These are phyloP conservation scores for Hypoxylon sp. DNA, from an alignment of 2,329 filamentous ascomycete species.

Conservation along the genomic window DNA sequence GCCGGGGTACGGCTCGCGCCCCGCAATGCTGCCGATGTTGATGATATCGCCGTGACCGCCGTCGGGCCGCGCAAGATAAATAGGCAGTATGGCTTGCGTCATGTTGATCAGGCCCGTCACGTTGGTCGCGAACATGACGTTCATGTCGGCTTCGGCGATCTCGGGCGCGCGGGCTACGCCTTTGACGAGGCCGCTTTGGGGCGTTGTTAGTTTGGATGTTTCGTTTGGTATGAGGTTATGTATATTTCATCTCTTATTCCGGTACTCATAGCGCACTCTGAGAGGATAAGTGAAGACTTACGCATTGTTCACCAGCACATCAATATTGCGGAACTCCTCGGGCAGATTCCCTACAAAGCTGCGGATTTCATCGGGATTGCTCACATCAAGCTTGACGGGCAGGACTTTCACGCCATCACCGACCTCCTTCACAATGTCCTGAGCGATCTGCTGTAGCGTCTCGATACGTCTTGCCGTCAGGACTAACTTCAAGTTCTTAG, in stretches of 20 bases:
- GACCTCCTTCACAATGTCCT: slow-evolving; percentile 82
- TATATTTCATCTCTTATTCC: not conserved
- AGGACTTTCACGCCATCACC: slow-evolving; percentile 85
- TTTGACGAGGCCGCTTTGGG: slow-evolving; percentile 83
- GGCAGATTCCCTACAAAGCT: slow-evolving; percentile 81
- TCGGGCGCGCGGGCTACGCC: slow-evolving; percentile 88
- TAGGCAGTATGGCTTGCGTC: slow-evolving; percentile 90
- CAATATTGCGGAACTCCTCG: slow-evolving; percentile 84
- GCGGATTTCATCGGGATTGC: slow-evolving; percentile 80
- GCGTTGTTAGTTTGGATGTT: not conserved
- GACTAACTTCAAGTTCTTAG: slow-evolving; percentile 84
- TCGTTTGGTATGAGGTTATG: not conserved
- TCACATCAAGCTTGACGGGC: slow-evolving; percentile 88
- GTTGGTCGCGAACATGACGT: slow-evolving; percentile 92
- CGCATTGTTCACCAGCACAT: slow-evolving; percentile 97
- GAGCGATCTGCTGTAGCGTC: slow-evolving; percentile 80
- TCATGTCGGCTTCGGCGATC: slow-evolving; percentile 85
- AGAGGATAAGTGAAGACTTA: too few relatives aligned
- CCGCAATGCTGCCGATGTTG: slow-evolving; percentile 77
- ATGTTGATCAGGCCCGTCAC: slow-evolving; percentile 96
- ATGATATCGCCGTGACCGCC: slow-evolving; percentile 93
- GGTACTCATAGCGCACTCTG: too few relatives aligned
- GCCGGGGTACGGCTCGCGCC: slow-evolving; percentile 79
- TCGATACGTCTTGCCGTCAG: slow-evolving; percentile 91
- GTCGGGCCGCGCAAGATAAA: slow-evolving; percentile 82